Base-by-base conservation (phyloP, 2,329 filamentous ascomycete genomes). In the Epichloe gansuensis region DNA sequence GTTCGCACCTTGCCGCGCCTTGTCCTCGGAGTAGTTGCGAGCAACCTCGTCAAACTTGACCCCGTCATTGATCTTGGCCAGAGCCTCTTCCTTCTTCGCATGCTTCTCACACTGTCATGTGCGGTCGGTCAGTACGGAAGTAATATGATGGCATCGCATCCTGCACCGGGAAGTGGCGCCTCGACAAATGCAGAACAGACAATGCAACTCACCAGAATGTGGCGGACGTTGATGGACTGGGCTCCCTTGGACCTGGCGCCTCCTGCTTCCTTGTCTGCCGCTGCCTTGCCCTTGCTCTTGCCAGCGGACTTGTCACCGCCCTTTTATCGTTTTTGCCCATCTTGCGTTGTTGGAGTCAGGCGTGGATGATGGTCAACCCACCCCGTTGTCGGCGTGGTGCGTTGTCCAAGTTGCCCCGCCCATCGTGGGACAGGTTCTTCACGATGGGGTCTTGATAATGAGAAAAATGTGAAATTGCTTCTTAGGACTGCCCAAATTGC, bases 31-130 rank as follows among this genome's bases (percentile, higher is more conserved):
- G 62, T 80, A 86, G 58, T 83, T 79, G 51, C 79, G 72, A 9
- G 86, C 86, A 5, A 90, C 85, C 47, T 86, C 82, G 60, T 89
- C 85, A 62, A 90, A 91, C 60, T 85, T 87, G 49, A 74, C 75
- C 1, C 85, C 84, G 3, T 74, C 78, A 41, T 75, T 75, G 50
- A 91, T 67, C 68, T 88, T 85, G 53, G 76, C 77, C 15, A 89
- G 65, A 0, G 86, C 86, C 63, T 88, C 83, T 63, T 89, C 85
- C 63, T 88, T 90, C 67, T 83, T 88, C n/a, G 73, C 70, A 63
- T 88, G 82, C 63, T 91, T 91, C 64, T 83, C 83, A 61, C 86
- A 90, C 71, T 83, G 13, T 25, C 17, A 17, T 15, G 15, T 11
- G 31, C 17, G 25, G 25, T 39, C 13, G 23, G 46, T 34, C 35